Evolutionary conservation across 2,329 filamentous ascomycete genomes (phyloP).

Genomic region (Bipolaris cookei): DNA sequence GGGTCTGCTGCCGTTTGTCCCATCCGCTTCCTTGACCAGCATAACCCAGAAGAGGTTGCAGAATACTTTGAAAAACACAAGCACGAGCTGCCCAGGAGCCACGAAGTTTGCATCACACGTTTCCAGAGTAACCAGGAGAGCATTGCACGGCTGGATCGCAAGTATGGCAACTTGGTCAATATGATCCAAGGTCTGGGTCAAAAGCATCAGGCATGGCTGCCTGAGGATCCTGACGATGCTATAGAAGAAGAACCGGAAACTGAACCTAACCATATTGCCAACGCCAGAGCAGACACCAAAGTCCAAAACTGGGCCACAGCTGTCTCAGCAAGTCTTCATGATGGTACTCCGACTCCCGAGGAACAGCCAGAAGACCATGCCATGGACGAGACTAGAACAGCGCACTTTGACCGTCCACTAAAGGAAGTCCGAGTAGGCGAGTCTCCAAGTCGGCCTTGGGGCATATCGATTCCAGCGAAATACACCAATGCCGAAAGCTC

Average conservation of each 20-base stretch:
- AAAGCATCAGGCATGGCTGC: constrained; percentile 87
- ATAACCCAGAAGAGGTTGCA: constrained; percentile 90
- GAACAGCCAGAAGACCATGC: constrained; percentile 47
- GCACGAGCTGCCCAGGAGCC: constrained; percentile 90
- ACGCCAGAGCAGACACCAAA: constrained; percentile 65
- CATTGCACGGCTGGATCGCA: constrained; percentile 87
- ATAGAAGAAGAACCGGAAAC: constrained; percentile 56
- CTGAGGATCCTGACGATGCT: constrained; percentile 59
- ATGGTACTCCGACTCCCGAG: constrained; percentile 48
- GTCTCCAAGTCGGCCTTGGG: constrained; percentile 91
- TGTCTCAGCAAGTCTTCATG: constrained; percentile 65
- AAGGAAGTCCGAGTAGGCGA: constrained; percentile 93
- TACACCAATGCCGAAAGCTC: constrained; percentile 51
- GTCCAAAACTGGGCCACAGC: constrained; percentile 87
- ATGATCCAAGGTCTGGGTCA: constrained; percentile 92
- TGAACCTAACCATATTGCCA: constrained; percentile 51
- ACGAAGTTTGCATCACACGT: constrained; percentile 87
- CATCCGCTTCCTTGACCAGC: constrained; percentile 89
- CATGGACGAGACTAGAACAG: constrained; percentile 66
- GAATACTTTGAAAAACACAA: constrained; percentile 95
- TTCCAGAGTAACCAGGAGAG: constrained; percentile 88
- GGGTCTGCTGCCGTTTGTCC: constrained; percentile 73
- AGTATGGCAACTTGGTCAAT: constrained; percentile 88
- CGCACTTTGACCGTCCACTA: constrained; percentile 81
- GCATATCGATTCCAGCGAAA: constrained; percentile 76